Percentiles rank a stretch among this genome's conserved stretches.
Conservation (phyloP, 306 rosid genomes). For the Malus orientalis region DNA sequence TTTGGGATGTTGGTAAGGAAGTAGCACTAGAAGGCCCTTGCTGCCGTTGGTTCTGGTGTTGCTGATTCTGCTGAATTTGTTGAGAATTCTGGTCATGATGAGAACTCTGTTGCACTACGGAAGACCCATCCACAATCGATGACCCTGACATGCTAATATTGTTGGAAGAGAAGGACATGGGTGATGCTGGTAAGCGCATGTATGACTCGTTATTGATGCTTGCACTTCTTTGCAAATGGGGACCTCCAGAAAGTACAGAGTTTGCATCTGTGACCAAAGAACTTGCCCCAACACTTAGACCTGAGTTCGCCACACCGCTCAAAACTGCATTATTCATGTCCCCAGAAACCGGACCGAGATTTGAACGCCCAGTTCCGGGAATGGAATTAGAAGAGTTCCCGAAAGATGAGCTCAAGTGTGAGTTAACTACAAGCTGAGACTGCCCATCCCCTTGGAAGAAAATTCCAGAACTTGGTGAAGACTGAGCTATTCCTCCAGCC, state of each 20-base stretch:
- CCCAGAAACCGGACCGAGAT: constrained; percentile 78
- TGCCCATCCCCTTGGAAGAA: constrained; percentile 97
- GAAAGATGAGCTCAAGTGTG: constrained; percentile 81
- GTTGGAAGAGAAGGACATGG: constrained; percentile 92
- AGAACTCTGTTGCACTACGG: constrained; percentile 75
- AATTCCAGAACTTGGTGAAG: constrained; percentile 91
- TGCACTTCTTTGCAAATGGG: constrained; percentile 95
- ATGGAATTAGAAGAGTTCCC: constrained; percentile 70
- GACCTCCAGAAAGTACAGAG: constrained; percentile 89
- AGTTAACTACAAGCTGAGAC: constrained; percentile 62
- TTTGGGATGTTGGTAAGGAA: constrained; percentile 55
- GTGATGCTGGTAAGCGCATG: constrained; percentile 84
- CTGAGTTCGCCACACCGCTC: constrained; percentile 82
- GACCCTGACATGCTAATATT: constrained; percentile 87
- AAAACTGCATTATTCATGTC: constrained; percentile 76
- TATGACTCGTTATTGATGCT: constrained; percentile 83
- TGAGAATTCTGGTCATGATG: constrained; percentile 78
- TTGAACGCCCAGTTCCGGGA: constrained; percentile 72
- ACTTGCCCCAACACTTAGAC: constrained; percentile 93
- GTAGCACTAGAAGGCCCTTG: constrained; percentile 70
- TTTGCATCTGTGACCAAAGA: constrained; percentile 98
- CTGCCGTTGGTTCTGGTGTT: constrained; percentile 43
- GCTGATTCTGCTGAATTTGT: constrained; percentile 65
- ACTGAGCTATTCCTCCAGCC: constrained; percentile 88
- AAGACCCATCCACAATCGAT: constrained; percentile 82